Base-by-base conservation (phyloP, 208 protist genomes). In the Trichomonas gallinae region DNA sequence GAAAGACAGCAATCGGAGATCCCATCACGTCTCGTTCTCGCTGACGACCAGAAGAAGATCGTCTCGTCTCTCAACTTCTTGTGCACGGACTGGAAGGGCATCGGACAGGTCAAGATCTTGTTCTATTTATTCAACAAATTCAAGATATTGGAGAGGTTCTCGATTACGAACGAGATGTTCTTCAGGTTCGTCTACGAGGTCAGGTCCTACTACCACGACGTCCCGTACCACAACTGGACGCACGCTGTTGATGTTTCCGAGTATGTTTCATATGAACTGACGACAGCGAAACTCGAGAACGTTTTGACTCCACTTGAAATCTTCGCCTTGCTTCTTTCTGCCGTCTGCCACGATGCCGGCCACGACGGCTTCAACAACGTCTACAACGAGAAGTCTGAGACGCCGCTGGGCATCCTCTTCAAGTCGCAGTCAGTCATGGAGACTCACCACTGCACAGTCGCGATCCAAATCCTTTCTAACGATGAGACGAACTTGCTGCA, bases 281-380 rank as follows among this genome's bases (percentile, higher is more conserved):
- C 45, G 58, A 83, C 26, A 17, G 34, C 45, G 96, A 88, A 98
- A 81, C 97, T 99, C 42, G 98, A 97, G 13, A 98, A 98, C 31
- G 87, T 97, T 13, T 81, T 98, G 15, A 97, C 96, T 15, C 40
- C 46, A 23, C 91, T 98, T 88, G 98, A 99, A 96, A 96, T 98
- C 17, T 97, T 99, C 31, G 98, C 98, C 1, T 96, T 97, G 17
- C 15, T 99, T 15, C 97, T 99, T n/a, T 97, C 98, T n/a, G 98
- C 98, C n/a, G 97, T 98, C 34, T 98, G 99, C 89, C 99, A 99
- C 97, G 99, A 99, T 98, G 98, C 98, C 97, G 98, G 99, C 96
- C 99, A 99, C 97, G 99, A 99, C 0, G 99, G 99, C 44, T 96
- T 99, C 46, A 99, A 99, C 97, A 99, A 99, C 97, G 98, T 98